A percentile compares a stretch with the other conserved stretches of the same genome.
These are phyloP conservation scores for Oryza coarctata DNA, from an alignment of 176 grass and related monocot genomes.

Conservation along the genomic window DNA sequence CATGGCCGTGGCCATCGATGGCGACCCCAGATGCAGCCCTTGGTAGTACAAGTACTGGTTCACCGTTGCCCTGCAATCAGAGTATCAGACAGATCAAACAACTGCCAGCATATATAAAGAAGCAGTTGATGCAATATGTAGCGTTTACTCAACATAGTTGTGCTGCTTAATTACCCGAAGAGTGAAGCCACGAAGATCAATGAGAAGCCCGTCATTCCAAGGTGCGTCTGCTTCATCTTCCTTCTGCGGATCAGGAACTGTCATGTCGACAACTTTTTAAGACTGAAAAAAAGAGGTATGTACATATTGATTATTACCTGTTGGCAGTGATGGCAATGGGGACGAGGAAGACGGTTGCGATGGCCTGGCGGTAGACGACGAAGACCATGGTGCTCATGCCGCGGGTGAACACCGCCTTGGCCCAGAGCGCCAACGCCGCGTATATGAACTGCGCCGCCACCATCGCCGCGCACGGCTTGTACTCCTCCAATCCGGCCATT, in stretches of 20 bases:
- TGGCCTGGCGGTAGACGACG: constrained; percentile 71
- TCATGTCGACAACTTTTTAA: neutral
- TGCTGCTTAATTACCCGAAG: constrained; percentile 44
- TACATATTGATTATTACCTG: constrained; percentile 6
- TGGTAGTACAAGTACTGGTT: constrained; percentile 65
- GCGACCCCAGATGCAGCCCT: constrained; percentile 46
- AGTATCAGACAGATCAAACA: neutral
- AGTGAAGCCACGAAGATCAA: constrained; percentile 68
- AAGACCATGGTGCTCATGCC: constrained; percentile 80
- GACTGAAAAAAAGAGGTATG: neutral
- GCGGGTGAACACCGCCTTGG: constrained; percentile 57
- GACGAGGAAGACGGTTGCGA: constrained; percentile 47
- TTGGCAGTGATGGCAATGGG: constrained; percentile 41
- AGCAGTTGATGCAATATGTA: no score
- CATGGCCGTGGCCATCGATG: constrained; percentile 82
- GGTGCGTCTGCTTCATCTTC: constrained; percentile 33
- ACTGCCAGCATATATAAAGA: no score
- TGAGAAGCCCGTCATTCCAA: constrained; percentile 49
- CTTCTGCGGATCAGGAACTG: constrained; percentile 41
- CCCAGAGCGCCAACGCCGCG: constrained; percentile 54
- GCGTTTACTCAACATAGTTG: neutral
- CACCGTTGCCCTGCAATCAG: constrained; percentile 42
- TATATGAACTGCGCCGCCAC: constrained; percentile 69
- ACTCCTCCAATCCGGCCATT: constrained; percentile 42
- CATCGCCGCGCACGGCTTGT: constrained; percentile 76